These are phyloP conservation scores for Boletus eberwhitei DNA, from an alignment of 768 basidiomycete species.

Conservation along the genomic window DNA sequence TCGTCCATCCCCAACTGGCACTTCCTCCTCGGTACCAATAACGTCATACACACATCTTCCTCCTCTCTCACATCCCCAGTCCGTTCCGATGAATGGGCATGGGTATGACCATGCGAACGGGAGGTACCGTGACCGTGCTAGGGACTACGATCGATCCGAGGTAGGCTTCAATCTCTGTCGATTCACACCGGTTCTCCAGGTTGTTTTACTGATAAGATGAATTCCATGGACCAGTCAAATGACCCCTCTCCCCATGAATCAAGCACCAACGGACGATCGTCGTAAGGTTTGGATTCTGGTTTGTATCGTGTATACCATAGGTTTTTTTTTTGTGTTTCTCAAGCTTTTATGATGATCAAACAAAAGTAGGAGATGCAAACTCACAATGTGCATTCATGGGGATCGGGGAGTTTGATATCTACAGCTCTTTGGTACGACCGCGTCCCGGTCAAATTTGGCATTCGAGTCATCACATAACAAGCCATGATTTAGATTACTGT, in stretches of 20 bases:
- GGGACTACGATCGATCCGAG: conserved; percentile 25
- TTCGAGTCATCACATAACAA: neutral
- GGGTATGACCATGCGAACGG: conserved; percentile 24
- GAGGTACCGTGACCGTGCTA: conserved; percentile 23
- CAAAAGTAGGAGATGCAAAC: neutral
- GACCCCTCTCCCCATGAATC: conserved; percentile 22
- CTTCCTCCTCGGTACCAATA: conserved; percentile 16
- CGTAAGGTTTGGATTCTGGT: conserved; percentile 8
- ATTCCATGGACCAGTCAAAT: conserved; percentile 17
- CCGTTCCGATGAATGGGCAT: conserved; percentile 25
- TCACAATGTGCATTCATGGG: neutral
- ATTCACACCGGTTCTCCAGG: neutral
- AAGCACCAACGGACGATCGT: conserved; percentile 23
- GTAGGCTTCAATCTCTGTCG: neutral
- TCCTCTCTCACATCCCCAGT: conserved; percentile 3
- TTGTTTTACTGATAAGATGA: conserved; percentile 1
- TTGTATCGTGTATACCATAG: neutral
- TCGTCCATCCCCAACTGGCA: conserved; percentile 25
- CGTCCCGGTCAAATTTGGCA: neutral
- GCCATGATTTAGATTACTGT: neutral
- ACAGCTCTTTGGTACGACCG: neutral
- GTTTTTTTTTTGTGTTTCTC: neutral
- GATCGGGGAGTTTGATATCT: neutral
- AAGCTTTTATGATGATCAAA: neutral
- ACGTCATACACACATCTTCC: conserved; percentile 18